Percentiles rank a stretch among this genome's conserved stretches.
phyloP scores from a whole-genome alignment of 1,284 basidiomycete genomes.

The Cutaneotrichosporon arboriforme region DNA sequence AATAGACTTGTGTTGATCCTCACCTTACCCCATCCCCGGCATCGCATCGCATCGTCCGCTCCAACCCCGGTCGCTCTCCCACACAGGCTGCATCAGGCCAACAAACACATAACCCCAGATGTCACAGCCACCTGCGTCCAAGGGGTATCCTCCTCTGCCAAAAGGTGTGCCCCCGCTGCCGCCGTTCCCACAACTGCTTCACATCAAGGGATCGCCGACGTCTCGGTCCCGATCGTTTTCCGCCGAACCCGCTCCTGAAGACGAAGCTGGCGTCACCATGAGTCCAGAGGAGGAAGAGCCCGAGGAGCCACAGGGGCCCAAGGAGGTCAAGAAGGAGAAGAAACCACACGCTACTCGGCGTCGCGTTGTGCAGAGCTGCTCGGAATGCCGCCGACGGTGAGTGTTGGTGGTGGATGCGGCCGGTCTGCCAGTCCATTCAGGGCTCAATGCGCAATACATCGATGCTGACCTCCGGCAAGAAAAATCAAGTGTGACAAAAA shows the following conservation, averaged over 20 bases:
- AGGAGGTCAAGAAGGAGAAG: constrained; percentile 31
- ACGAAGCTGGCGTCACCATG: constrained; percentile 11
- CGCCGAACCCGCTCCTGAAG: constrained; percentile 7
- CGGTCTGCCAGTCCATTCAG: too few relatives aligned
- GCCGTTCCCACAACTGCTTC: constrained; percentile 36
- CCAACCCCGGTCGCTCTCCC: neutral
- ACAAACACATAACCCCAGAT: constrained; percentile 11
- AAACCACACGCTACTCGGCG: constrained; percentile 40
- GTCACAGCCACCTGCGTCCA: constrained; percentile 29
- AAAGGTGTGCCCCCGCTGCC: constrained; percentile 29
- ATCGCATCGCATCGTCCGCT: neutral
- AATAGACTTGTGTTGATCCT: too few relatives aligned
- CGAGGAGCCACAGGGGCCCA: constrained; percentile 10
- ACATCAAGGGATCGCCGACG: constrained; percentile 23
- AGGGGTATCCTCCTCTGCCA: constrained; percentile 27
- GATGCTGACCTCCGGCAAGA: constrained; percentile 14
- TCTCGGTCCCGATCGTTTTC: constrained; percentile 7
- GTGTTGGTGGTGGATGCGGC: neutral
- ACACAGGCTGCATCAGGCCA: neutral
- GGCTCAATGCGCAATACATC: neutral
- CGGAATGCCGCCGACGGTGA: constrained; percentile 45
- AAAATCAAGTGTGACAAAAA: constrained; percentile 50
- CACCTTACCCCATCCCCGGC: neutral
- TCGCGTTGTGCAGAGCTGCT: constrained; percentile 49
- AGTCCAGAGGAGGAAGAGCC: constrained; percentile 25